Evolutionary conservation across 768 basidiomycete species (phyloP).

Genomic region (Mycena vulgaris): DNA sequence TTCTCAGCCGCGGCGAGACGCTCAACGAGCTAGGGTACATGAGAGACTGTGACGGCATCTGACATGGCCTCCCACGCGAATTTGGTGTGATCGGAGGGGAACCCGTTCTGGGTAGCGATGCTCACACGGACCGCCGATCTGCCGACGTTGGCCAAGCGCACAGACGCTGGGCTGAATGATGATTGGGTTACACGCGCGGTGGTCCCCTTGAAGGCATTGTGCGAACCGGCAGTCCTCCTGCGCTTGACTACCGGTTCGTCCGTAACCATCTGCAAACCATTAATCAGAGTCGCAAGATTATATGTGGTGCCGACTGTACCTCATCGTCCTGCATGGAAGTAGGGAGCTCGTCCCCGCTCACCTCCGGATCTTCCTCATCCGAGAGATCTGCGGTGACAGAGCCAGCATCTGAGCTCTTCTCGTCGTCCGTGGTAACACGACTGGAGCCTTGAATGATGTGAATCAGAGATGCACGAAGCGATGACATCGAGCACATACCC

Average conservation of each 20-base stretch:
- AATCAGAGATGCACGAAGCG: not conserved
- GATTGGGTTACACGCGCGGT: not conserved
- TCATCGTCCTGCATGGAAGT: no score
- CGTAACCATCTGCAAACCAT: not conserved
- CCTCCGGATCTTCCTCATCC: no score
- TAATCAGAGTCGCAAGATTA: not conserved
- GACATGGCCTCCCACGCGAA: slow-evolving; percentile 1
- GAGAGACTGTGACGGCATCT: not conserved
- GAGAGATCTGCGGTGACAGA: not conserved
- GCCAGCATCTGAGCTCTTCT: not conserved
- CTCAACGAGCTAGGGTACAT: not conserved
- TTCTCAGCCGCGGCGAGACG: not conserved
- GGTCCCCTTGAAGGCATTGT: not conserved
- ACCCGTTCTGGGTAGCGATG: not conserved
- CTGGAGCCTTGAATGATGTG: not conserved
- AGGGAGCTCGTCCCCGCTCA: no score
- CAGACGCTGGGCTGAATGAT: not conserved
- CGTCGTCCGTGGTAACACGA: not conserved
- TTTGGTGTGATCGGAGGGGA: not conserved
- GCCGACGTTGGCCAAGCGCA: slow-evolving; percentile 1
- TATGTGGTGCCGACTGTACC: no score
- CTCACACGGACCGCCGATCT: not conserved
- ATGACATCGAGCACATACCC: not conserved
- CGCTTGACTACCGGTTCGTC: not conserved
- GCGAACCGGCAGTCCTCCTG: not conserved